Conservation (phyloP, 129 eudicot species). For the Flaveria sonorensis region DNA sequence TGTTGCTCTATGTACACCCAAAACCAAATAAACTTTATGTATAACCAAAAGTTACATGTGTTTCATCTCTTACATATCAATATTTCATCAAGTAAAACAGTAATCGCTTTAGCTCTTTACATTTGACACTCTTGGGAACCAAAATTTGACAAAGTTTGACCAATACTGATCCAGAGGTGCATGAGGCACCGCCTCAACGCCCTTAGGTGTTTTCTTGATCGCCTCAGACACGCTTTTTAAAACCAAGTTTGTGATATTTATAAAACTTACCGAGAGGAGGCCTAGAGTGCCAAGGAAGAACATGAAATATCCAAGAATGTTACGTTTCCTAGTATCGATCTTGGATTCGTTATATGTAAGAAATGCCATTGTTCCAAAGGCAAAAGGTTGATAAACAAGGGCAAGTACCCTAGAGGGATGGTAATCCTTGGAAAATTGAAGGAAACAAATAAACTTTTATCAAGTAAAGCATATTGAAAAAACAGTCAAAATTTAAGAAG, state of each 20-base stretch:
- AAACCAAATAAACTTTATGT: no score
- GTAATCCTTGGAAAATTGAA: conserved; percentile 38
- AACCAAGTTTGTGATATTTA: neutral
- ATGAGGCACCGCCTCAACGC: neutral
- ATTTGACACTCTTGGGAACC: neutral
- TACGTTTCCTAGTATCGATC: conserved; percentile 50
- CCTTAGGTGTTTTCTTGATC: neutral
- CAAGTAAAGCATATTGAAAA: neutral
- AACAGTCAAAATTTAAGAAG: neutral
- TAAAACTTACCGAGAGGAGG: conserved; percentile 43
- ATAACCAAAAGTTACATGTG: neutral
- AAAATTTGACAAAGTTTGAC: no score
- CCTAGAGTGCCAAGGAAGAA: conserved; percentile 44
- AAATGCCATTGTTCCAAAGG: conserved; percentile 49
- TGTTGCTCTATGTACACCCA: neutral
- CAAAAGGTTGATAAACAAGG: conserved; percentile 65
- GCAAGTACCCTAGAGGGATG: conserved; percentile 68
- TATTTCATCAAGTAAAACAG: neutral
- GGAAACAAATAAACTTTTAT: neutral
- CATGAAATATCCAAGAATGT: conserved; percentile 47
- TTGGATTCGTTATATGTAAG: conserved; percentile 55
- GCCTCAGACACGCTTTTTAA: neutral
- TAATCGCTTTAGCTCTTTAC: neutral
- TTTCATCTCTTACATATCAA: neutral
- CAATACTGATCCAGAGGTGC: neutral